A percentile compares a stretch with the other conserved stretches of the same genome.
Conservation (phyloP, 345 rosid genomes). For the Tarenaya hassleriana region DNA sequence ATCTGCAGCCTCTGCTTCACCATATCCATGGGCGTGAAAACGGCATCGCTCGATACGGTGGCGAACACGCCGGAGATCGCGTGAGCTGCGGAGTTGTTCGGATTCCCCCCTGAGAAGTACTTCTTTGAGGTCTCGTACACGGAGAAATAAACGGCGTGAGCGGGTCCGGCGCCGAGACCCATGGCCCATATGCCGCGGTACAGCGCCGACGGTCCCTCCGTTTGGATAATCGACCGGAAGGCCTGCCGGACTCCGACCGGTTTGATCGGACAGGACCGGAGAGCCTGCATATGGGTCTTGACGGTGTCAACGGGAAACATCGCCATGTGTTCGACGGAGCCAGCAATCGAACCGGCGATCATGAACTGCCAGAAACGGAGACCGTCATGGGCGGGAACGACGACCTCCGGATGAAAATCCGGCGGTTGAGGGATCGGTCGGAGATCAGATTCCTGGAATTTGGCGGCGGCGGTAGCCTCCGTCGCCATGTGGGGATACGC, state of each 20-base stretch:
- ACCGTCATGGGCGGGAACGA: conserved; percentile 52
- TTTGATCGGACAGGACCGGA: conserved; percentile 78
- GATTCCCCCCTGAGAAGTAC: conserved; percentile 52
- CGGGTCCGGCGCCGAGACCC: conserved; percentile 97
- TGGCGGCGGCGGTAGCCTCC: conserved; percentile 39
- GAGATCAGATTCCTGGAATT: conserved; percentile 38
- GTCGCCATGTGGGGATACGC: conserved; percentile 35
- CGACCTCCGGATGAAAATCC: conserved; percentile 42
- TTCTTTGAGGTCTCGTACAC: conserved; percentile 73
- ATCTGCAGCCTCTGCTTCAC: conserved; percentile 91
- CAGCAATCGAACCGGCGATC: conserved; percentile 93
- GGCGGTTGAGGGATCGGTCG: conserved; percentile 28
- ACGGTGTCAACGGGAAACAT: conserved; percentile 96
- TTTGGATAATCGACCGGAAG: conserved; percentile 55
- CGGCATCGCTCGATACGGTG: conserved; percentile 78
- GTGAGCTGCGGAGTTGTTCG: conserved; percentile 62
- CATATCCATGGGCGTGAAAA: conserved; percentile 95
- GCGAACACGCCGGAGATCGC: conserved; percentile 85
- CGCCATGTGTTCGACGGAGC: conserved; percentile 90
- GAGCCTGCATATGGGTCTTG: conserved; percentile 92
- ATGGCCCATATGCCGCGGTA: conserved; percentile 93
- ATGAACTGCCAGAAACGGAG: conserved; percentile 93
- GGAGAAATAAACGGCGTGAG: conserved; percentile 94
- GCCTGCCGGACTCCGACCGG: conserved; percentile 68
- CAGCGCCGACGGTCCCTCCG: conserved; percentile 62